Conservation (phyloP, 2,329 filamentous ascomycete genomes). For the Rhinocladiella similis region DNA sequence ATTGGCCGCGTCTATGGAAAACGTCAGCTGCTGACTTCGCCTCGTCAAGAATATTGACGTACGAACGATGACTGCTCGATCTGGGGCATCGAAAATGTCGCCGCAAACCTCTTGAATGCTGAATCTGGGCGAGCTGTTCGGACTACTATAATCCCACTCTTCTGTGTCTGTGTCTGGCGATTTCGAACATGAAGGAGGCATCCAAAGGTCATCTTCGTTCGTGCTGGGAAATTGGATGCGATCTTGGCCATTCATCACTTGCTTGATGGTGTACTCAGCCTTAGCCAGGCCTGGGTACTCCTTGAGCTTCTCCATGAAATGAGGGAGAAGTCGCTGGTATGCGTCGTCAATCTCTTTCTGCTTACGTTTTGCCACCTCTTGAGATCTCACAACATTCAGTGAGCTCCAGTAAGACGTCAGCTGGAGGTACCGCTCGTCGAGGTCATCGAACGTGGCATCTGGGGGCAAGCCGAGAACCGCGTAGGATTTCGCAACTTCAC, state of each 20-base stretch:
- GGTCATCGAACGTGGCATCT: conserved; percentile 10
- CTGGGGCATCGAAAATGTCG: conserved; percentile 55
- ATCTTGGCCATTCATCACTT: conserved; percentile 15
- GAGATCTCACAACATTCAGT: background rate
- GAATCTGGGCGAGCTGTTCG: conserved; percentile 4
- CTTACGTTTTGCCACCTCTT: conserved; percentile 1
- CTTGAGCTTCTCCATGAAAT: background rate
- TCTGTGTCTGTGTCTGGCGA: background rate
- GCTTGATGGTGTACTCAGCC: conserved; percentile 7
- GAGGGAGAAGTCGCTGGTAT: conserved; percentile 12
- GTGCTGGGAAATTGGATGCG: conserved; percentile 11
- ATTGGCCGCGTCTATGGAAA: conserved; percentile 57
- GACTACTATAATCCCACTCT: background rate
- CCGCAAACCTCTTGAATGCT: conserved; percentile 8
- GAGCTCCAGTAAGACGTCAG: conserved; percentile 11
- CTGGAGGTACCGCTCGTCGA: conserved; percentile 20
- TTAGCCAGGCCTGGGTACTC: background rate
- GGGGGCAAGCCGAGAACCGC: conserved; percentile 3
- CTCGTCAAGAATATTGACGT: conserved; percentile 13
- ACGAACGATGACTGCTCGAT: conserved; percentile 53
- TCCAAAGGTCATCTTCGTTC: conserved; percentile 10
- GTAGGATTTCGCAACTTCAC: background rate
- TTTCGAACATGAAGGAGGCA: conserved; percentile 2
- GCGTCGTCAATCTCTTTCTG: conserved; percentile 15
- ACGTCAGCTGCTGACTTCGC: background rate